A percentile compares a stretch with the other conserved stretches of the same genome.
phyloP scores from a whole-genome alignment of 495 filamentous ascomycete species.

The Hyaloscypha variabilis region DNA sequence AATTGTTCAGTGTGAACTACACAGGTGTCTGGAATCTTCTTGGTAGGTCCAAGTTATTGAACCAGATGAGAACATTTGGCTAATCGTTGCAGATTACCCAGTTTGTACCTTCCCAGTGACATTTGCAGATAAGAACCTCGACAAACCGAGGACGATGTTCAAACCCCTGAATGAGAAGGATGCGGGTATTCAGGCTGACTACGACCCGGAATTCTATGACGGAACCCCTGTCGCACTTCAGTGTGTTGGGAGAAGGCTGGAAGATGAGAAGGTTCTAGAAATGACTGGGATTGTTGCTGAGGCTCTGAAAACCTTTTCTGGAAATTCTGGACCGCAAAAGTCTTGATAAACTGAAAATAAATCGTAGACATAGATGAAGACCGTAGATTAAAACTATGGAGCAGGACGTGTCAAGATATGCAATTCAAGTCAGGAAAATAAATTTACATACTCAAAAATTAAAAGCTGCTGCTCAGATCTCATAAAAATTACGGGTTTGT shows the following conservation, averaged over 20 bases:
- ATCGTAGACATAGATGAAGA: background rate
- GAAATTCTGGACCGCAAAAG: background rate
- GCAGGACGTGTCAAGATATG: no score
- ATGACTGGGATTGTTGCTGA: constrained; percentile 35
- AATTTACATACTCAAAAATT: no score
- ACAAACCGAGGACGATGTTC: constrained; percentile 40
- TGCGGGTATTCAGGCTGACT: constrained; percentile 27
- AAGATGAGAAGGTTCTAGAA: constrained; percentile 50
- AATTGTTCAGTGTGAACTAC: constrained; percentile 31
- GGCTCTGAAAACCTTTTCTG: constrained; percentile 16
- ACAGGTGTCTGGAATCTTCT: constrained; percentile 31
- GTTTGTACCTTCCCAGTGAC: constrained; percentile 33
- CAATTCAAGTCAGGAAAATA: no score
- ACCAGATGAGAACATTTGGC: constrained; percentile 3
- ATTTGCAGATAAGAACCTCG: constrained; percentile 29
- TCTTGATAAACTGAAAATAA: background rate
- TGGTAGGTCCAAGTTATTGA: constrained; percentile 19
- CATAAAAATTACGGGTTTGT: no score
- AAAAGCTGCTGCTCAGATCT: no score
- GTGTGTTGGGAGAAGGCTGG: constrained; percentile 47
- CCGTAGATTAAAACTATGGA: no score
- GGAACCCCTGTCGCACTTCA: constrained; percentile 52
- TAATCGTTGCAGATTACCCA: constrained; percentile 29
- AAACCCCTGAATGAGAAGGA: constrained; percentile 30
- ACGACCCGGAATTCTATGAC: constrained; percentile 49